Evolutionary conservation across 2,329 filamentous ascomycete genomes (phyloP).

Genomic region (Fusarium cicatricum): DNA sequence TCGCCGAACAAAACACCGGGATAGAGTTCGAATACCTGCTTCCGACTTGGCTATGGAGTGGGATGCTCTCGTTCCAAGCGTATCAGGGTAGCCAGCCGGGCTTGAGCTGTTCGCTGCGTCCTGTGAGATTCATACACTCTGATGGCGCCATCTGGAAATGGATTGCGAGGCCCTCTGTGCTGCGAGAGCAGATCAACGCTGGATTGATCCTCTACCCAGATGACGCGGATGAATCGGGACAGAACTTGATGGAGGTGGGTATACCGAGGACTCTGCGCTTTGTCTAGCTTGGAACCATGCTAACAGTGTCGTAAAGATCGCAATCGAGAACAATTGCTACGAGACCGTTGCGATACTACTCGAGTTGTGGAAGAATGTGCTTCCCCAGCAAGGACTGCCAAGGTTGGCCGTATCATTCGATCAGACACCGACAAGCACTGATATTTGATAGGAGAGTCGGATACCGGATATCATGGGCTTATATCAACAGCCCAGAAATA

Average conservation of each 20-base stretch:
- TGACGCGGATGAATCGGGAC: fast-evolving
- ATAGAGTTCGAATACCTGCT: conserved; percentile 1
- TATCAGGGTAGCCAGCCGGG: background rate
- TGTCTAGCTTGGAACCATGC: fast-evolving
- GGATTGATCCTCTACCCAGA: conserved; percentile 2
- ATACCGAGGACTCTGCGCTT: fast-evolving
- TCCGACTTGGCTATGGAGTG: conserved; percentile 25
- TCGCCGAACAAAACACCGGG: fast-evolving
- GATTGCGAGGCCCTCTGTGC: fast-evolving
- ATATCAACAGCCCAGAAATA: background rate
- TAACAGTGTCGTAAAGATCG: fast-evolving
- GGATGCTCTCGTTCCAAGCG: background rate
- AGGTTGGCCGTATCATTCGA: background rate
- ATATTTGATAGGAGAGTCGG: background rate
- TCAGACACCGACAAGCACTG: fast-evolving
- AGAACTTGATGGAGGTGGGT: background rate
- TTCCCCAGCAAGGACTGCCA: conserved; percentile 12
- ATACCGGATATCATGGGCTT: fast-evolving
- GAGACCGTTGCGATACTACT: background rate
- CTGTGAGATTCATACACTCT: background rate
- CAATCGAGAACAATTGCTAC: fast-evolving
- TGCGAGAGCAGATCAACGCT: background rate
- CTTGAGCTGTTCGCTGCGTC: background rate
- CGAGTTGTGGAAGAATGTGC: conserved; percentile 16
- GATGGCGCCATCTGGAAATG: fast-evolving